Evolutionary conservation across 306 rosid species (phyloP).

Genomic region (Cyamopsis tetragonoloba): DNA sequence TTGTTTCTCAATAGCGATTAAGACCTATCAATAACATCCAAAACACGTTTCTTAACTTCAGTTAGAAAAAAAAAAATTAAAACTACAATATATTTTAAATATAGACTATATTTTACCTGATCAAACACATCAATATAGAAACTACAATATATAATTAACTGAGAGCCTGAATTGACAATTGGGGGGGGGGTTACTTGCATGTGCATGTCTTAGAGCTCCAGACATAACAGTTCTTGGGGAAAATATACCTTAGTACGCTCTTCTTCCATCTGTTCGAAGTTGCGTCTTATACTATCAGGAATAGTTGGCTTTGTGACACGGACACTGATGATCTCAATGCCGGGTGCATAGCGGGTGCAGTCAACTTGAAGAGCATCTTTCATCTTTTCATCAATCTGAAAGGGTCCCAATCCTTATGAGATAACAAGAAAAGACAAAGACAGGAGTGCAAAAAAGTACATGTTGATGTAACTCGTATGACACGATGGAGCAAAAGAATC

Average conservation of each 20-base stretch:
- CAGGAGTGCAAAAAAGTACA: background rate
- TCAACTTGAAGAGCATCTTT: constrained; percentile 93
- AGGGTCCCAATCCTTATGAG: background rate
- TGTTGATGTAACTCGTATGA: background rate
- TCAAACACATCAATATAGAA: too few species aligned
- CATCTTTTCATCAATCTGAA: constrained; percentile 94
- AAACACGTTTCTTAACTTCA: constrained; percentile 12
- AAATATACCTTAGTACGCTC: constrained; percentile 85
- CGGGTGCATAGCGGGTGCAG: constrained; percentile 89
- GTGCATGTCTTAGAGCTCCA: background rate
- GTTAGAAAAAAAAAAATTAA: background rate
- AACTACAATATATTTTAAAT: too few species aligned
- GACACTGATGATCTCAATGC: constrained; percentile 82
- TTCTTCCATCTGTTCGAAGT: constrained; percentile 91
- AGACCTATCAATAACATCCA: constrained; percentile 55
- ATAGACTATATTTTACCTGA: too few species aligned
- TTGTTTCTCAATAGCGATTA: constrained; percentile 80
- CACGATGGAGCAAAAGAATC: background rate
- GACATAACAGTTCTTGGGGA: background rate
- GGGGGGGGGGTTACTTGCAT: background rate
- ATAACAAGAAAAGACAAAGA: background rate
- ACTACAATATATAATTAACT: too few species aligned
- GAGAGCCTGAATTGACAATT: background rate
- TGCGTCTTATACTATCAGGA: constrained; percentile 68
- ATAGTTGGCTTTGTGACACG: constrained; percentile 87